These are phyloP conservation scores for Penicillium sp. DNA, from an alignment of 2,329 filamentous ascomycete species.

Conservation along the genomic window DNA sequence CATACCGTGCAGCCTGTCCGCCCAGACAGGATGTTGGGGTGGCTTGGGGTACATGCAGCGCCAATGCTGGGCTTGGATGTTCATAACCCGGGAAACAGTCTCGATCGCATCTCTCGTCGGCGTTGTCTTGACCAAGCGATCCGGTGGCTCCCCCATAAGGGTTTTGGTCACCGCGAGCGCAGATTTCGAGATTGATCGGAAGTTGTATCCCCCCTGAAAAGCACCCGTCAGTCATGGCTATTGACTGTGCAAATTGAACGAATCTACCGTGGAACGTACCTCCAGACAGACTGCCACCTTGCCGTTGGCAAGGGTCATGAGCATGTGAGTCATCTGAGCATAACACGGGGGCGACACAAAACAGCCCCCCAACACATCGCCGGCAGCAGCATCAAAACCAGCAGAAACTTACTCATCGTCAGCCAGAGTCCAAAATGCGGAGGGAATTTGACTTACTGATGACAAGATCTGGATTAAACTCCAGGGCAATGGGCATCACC, in stretches of 20 bases:
- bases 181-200: slow-evolving; percentile 87
- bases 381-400: slow-evolving; percentile 92
- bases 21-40: slow-evolving; percentile 31
- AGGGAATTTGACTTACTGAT: slow-evolving; percentile 56
- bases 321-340: slow-evolving; percentile 98
- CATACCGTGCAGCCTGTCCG: slow-evolving; percentile 64
- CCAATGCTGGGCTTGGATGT: slow-evolving; percentile 72
- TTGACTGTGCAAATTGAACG: not conserved
- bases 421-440: slow-evolving; percentile 4
- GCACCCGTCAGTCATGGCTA: not conserved
- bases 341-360: slow-evolving; percentile 91
- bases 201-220: slow-evolving; percentile 79
- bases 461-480: slow-evolving; percentile 92
- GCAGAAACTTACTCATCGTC: slow-evolving; percentile 66
- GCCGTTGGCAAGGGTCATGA: slow-evolving; percentile 89
- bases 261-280: slow-evolving; percentile 29
- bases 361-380: slow-evolving; percentile 89
- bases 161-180: slow-evolving; percentile 88
- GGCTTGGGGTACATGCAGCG: slow-evolving; percentile 76
- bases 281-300: slow-evolving; percentile 92
- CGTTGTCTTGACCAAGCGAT: slow-evolving; percentile 52
- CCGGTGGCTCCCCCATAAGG: slow-evolving; percentile 91
- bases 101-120: slow-evolving; percentile 57
- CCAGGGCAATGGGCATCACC: slow-evolving; percentile 91
- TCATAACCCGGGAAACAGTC: slow-evolving; percentile 60